phyloP scores from a whole-genome alignment of 2,329 filamentous ascomycete genomes.

The Aspergillus fumigatiaffinis region DNA sequence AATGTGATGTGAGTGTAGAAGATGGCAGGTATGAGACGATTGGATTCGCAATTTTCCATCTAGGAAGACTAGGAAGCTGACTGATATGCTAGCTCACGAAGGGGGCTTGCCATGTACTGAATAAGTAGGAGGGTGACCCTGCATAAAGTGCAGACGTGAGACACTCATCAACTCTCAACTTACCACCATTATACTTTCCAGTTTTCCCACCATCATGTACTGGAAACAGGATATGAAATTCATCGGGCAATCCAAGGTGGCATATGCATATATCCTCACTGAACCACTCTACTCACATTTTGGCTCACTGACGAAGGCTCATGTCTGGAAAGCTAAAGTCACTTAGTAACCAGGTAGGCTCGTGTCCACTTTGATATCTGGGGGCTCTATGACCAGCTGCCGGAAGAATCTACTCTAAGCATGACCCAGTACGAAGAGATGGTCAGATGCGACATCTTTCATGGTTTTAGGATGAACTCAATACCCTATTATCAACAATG shows the following conservation, averaged over 20 bases:
- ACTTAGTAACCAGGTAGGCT: not conserved
- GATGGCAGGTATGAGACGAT: no score
- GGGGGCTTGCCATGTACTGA: no score
- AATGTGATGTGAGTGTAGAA: no score
- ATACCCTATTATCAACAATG: not conserved
- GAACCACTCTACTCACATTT: not conserved
- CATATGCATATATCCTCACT: not conserved
- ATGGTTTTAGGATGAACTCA: not conserved
- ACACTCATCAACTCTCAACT: no score
- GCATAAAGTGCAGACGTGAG: no score
- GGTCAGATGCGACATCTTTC: not conserved
- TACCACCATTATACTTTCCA: no score
- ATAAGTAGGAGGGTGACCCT: no score
- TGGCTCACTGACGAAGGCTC: not conserved
- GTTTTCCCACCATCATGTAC: no score
- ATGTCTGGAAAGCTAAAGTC: not conserved
- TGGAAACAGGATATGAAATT: not conserved
- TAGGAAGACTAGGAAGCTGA: no score
- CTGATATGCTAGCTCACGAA: no score
- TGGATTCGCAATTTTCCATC: no score
- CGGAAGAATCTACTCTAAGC: not conserved
- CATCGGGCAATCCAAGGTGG: slow-evolving; percentile 12
- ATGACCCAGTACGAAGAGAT: not conserved
- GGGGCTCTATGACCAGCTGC: not conserved
- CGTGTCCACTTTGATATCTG: not conserved